phyloP scores from a whole-genome alignment of 2,329 filamentous ascomycete species.

The Colletotrichum lentis region DNA sequence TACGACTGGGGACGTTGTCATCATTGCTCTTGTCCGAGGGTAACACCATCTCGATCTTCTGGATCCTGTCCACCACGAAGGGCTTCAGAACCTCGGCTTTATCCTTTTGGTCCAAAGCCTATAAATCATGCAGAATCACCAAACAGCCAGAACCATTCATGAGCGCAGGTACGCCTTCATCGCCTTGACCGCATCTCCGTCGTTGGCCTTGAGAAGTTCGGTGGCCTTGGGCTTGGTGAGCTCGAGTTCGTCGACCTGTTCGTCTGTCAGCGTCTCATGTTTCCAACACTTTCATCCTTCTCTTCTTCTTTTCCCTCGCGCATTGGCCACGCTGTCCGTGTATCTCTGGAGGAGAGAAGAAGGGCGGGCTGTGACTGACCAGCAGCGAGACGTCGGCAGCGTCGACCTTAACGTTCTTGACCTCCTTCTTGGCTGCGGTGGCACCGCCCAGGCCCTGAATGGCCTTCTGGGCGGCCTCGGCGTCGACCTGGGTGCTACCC shows the following conservation, averaged over 20 bases:
- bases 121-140: not conserved
- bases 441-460: constrained; percentile 68
- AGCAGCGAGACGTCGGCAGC: constrained; percentile 73
- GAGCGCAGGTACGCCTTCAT: constrained; percentile 64
- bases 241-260: constrained; percentile 74
- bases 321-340: not conserved
- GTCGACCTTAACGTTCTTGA: constrained; percentile 77
- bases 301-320: not conserved
- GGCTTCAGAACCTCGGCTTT: not conserved
- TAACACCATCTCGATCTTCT: no score
- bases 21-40: no score
- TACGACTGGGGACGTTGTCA: no score
- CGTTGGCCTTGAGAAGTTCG: constrained; percentile 75
- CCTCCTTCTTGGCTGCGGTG: constrained; percentile 51
- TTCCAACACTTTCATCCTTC: not conserved
- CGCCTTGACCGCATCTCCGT: constrained; percentile 74
- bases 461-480: constrained; percentile 74
- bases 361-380: constrained; percentile 54
- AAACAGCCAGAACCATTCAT: constrained; percentile 22
- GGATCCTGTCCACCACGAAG: no score
- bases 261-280: not conserved
- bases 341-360: not conserved
- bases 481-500: constrained; percentile 62
- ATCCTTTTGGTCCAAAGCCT: constrained; percentile 5
- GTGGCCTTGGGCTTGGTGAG: constrained; percentile 75